Percentiles rank a stretch among this genome's conserved stretches.
Conservation (phyloP, 2,329 filamentous ascomycete genomes). For the Stenocarpella maydis region DNA sequence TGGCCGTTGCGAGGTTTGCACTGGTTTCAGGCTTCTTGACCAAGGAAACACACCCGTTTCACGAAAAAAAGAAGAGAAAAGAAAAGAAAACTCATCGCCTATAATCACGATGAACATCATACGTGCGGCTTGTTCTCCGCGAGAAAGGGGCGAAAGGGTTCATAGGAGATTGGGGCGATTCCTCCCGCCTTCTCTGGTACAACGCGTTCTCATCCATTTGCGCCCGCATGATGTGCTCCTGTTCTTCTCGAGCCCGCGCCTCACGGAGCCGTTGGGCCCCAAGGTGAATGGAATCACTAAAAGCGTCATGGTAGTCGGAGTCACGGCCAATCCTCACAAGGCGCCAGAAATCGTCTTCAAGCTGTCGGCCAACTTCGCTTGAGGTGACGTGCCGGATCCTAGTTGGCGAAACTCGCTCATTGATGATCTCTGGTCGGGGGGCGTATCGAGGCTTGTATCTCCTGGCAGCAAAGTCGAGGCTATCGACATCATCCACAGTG, state of each 20-base stretch:
- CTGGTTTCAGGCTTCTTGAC: not conserved
- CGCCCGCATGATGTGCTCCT: constrained; percentile 16
- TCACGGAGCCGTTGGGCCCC: constrained; percentile 10
- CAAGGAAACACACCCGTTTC: not conserved
- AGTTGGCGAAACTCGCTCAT: not conserved
- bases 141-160: not conserved
- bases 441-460: constrained; percentile 20
- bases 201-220: not conserved
- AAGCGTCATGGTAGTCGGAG: not conserved
- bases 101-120: constrained; percentile 13
- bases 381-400: constrained; percentile 18
- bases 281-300: not conserved
- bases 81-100: constrained; percentile 5
- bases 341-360: constrained; percentile 3
- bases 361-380: constrained; percentile 32
- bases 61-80: no score
- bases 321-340: not conserved
- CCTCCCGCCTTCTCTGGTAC: constrained; percentile 12
- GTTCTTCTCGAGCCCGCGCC: constrained; percentile 24
- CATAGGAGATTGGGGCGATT: not conserved
- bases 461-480: constrained; percentile 12
- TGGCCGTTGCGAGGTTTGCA: not conserved
- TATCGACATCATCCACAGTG: not conserved
- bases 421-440: constrained; percentile 3
- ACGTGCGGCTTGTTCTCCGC: not conserved